Evolutionary conservation across 2,329 filamentous ascomycete genomes (phyloP).

Genomic region (Fusarium ambrosium): DNA sequence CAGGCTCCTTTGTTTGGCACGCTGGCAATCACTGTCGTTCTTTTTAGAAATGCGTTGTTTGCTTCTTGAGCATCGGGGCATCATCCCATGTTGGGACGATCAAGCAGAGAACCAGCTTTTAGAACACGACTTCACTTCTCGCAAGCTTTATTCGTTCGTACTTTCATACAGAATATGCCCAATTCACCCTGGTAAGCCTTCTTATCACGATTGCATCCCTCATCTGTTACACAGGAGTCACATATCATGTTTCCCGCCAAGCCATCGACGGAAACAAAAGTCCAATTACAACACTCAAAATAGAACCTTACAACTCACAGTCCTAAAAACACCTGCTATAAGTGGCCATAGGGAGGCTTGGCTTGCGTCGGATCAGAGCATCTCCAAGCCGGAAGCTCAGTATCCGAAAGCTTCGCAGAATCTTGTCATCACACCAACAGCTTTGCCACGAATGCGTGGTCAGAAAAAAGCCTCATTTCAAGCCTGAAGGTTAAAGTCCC

Average conservation of each 20-base stretch:
- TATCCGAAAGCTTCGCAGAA: not conserved
- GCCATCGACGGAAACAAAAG: too few relatives aligned
- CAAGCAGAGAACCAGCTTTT: not conserved
- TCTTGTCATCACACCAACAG: not conserved
- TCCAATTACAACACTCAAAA: not conserved
- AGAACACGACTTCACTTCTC: not conserved
- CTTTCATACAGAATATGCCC: not conserved
- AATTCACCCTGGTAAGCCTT: not conserved
- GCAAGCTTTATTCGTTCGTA: not conserved
- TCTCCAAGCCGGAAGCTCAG: not conserved
- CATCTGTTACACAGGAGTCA: too few relatives aligned
- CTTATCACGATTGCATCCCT: not conserved
- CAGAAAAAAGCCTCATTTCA: not conserved
- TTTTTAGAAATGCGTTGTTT: not conserved
- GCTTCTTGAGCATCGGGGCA: not conserved
- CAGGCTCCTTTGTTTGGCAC: not conserved
- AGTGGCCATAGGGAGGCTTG: not conserved
- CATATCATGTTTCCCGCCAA: too few relatives aligned
- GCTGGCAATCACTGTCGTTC: not conserved
- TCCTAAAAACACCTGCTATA: not conserved
- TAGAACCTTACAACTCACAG: not conserved
- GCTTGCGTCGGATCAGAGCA: not conserved
- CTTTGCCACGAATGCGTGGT: not conserved
- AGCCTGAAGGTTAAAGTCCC: not conserved
- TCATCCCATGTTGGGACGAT: not conserved